Conservation (phyloP, 257 asterid genomes). For the Plectranthus barbatus region DNA sequence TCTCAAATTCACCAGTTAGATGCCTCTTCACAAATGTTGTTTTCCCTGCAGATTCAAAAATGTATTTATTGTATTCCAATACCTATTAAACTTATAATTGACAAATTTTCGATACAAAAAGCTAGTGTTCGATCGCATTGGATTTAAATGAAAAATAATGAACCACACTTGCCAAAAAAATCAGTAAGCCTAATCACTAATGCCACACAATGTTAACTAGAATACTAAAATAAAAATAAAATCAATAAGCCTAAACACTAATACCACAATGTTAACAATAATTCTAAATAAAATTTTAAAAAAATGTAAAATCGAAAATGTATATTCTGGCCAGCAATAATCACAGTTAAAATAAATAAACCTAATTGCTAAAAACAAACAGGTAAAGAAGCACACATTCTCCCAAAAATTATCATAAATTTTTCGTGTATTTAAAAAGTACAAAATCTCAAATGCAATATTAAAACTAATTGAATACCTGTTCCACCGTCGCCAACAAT, state of each 20-base stretch:
- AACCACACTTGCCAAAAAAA: not conserved
- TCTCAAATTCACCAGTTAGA: conserved; percentile 88
- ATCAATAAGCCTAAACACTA: too few species aligned
- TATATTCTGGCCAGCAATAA: too few species aligned
- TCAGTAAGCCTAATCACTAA: not conserved
- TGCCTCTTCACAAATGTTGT: conserved; percentile 92
- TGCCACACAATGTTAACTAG: not conserved
- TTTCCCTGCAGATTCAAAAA: conserved; percentile 38
- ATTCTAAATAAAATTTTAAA: too few species aligned
- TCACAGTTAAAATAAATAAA: not conserved
- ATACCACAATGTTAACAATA: too few species aligned
- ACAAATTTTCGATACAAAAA: not conserved
- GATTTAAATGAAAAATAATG: not conserved
- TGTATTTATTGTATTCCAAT: not conserved
- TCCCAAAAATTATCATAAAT: not conserved
- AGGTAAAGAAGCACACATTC: not conserved
- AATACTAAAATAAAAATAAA: not conserved
- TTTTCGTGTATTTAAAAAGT: not conserved
- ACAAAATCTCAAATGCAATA: not conserved
- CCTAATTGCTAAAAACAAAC: not conserved
- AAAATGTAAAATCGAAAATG: too few species aligned
- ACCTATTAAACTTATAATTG: not conserved
- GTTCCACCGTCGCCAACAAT: conserved; percentile 92
- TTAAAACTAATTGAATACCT: conserved; percentile 37
- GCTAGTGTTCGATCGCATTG: not conserved